phyloP scores from a whole-genome alignment of 805 yeast species.

The Diddensiella santjacobensis region DNA sequence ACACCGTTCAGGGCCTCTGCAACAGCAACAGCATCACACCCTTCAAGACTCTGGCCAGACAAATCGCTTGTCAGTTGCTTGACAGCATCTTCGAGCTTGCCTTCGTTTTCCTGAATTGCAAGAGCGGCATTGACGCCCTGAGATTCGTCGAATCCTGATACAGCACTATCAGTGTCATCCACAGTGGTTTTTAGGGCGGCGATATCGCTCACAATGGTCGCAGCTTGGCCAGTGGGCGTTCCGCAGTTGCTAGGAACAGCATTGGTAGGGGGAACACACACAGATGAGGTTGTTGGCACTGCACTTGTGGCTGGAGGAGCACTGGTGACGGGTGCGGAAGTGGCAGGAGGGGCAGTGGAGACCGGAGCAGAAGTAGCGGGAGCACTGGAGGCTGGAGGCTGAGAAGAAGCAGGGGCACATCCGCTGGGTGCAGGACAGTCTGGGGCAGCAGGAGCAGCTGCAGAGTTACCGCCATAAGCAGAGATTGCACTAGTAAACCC shows the following conservation, averaged over 20 bases:
- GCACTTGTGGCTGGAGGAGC: no score
- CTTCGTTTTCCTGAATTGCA: constrained; percentile 27
- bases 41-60: constrained; percentile 9
- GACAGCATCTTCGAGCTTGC: constrained; percentile 23
- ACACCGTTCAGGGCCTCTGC: constrained; percentile 14
- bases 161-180: constrained; percentile 14
- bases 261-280: not conserved
- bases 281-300: not conserved
- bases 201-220: constrained; percentile 10
- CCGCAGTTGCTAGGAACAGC: not conserved
- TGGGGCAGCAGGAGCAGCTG: constrained; percentile 5
- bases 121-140: constrained; percentile 31
- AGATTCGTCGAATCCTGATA: constrained; percentile 11
- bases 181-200: constrained; percentile 11
- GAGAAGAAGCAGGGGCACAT: constrained; percentile 8
- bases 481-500: constrained; percentile 10
- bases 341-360: not conserved
- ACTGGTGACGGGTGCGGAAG: not conserved
- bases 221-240: constrained; percentile 13
- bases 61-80: constrained; percentile 12
- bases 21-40: constrained; percentile 14
- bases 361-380: constrained; percentile 5
- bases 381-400: constrained; percentile 3
- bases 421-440: no score
- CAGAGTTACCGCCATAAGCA: constrained; percentile 8